These are phyloP conservation scores for Podospora appendiculata DNA, from an alignment of 495 filamentous ascomycete genomes.

Conservation along the genomic window DNA sequence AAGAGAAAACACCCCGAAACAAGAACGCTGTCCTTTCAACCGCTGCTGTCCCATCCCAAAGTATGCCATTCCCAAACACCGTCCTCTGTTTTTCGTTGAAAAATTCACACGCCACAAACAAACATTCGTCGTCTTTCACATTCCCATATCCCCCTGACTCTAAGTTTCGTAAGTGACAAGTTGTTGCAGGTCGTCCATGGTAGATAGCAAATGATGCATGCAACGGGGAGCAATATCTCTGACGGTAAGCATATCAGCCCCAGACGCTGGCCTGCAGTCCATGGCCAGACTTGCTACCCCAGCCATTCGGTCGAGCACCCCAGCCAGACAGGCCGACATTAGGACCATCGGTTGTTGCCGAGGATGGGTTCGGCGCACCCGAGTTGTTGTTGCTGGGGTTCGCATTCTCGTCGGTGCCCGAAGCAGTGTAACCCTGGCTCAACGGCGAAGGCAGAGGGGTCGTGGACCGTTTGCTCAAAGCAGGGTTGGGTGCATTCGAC, in stretches of 20 bases:
- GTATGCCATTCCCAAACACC: slow-evolving; percentile 1
- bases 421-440: slow-evolving; percentile 64
- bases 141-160: slow-evolving; percentile 3
- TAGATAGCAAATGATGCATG: not conserved
- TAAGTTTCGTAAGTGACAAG: slow-evolving; percentile 1
- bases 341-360: slow-evolving; percentile 28
- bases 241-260: slow-evolving; percentile 42
- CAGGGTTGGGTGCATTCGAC: slow-evolving; percentile 52
- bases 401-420: slow-evolving; percentile 26
- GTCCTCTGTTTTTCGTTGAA: not conserved
- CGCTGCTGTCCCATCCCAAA: not conserved
- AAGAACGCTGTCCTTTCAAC: not conserved
- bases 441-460: slow-evolving; percentile 87
- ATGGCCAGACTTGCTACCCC: slow-evolving; percentile 64
- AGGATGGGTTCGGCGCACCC: slow-evolving; percentile 25
- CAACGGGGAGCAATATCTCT: not conserved
- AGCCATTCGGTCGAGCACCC: slow-evolving; percentile 64
- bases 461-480: slow-evolving; percentile 76
- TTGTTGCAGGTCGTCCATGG: not conserved
- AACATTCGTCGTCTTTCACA: not conserved
- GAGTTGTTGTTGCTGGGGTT: slow-evolving; percentile 21
- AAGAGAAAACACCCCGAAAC: not conserved
- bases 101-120: not conserved
- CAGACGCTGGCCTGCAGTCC: slow-evolving; percentile 71
- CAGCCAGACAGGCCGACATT: slow-evolving; percentile 48